Base-by-base conservation (phyloP, 2,329 filamentous ascomycete species). In the Thelonectria discophora region DNA sequence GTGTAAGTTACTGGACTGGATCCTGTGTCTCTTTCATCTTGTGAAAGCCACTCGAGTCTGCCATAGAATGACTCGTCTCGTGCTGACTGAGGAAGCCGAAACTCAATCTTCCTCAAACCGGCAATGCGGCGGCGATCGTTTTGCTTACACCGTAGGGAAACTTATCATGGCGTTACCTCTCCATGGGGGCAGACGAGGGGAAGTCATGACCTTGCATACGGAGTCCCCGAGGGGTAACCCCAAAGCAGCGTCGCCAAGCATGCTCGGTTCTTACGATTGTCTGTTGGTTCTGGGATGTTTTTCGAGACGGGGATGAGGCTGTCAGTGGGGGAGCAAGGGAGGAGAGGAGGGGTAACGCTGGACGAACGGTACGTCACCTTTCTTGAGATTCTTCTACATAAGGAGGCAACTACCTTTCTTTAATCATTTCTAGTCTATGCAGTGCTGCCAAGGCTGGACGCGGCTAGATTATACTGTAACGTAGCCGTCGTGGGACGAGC, bases 141-240 rank as follows among this genome's bases (percentile, higher is more conserved):
- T 5, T 20, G 20, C 3, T 13, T 45, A 30, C 27, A 7, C 15
- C 40, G 51, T 54, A 40, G 17, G 2, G 43, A 12, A 21, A 11
- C 43, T 27, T 7, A 24, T 37, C 37, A 9, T 32, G 49, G n/a
- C 49, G 37, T 27, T 39, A 15, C 21, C 24, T 27, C 15, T 20
- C 24, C 52, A 42, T 20, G 52, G 42, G 52, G 52, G 40, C 27
- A 24, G 39, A n/a, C 7, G 17, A 8, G 21, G 47, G 24, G 30
- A 24, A 13, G 37, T 24, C 24, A 24, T 20, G 17, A 20, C 42
- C n/a, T 45, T 21, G 18, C 17, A 18, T 20, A 47, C 52, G 52
- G 52, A 47, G 52, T 55, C 53, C 34, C 45, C 45, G 45, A 56
- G 43, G 18, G 43, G 32, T 45, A 55, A 40, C 34, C 34, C 15